Evolutionary conservation across 257 asterid genomes (phyloP).

Genomic region (Henckelia pumila): DNA sequence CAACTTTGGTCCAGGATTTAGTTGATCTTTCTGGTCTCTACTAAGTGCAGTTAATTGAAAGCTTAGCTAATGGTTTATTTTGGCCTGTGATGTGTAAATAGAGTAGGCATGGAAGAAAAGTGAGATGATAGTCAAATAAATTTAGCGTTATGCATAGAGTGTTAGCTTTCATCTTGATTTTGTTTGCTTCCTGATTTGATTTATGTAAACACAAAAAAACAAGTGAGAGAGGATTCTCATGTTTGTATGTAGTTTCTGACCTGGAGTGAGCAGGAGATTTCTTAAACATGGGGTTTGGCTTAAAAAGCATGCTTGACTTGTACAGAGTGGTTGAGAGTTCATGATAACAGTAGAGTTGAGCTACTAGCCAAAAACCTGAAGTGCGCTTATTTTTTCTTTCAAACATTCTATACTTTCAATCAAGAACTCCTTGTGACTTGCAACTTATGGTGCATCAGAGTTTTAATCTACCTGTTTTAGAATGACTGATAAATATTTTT

Average conservation of each 20-base stretch:
- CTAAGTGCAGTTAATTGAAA: not conserved
- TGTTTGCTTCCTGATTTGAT: conserved; percentile 19
- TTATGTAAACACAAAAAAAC: conserved; percentile 3
- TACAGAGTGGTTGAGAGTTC: too few relatives aligned
- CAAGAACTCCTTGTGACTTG: too few relatives aligned
- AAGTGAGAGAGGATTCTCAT: conserved; percentile 8
- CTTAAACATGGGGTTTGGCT: not conserved
- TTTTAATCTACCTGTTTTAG: too few relatives aligned
- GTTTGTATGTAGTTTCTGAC: not conserved
- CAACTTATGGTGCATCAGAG: too few relatives aligned
- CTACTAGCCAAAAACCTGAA: too few relatives aligned
- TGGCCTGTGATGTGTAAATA: not conserved
- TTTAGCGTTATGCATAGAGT: too few relatives aligned
- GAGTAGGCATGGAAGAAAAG: conserved; percentile 7
- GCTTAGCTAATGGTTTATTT: too few relatives aligned
- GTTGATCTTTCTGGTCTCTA: conserved; percentile 2
- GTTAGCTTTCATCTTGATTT: not conserved
- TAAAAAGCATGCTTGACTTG: not conserved
- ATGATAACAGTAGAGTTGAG: too few relatives aligned
- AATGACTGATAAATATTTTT: too few relatives aligned
- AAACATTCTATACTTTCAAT: too few relatives aligned
- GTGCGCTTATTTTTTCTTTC: too few relatives aligned
- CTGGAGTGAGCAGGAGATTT: not conserved
- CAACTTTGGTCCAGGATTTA: conserved; percentile 3
- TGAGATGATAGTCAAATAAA: not conserved